Base-by-base conservation (phyloP, 768 basidiomycete genomes). In the Rhizopogon salebrosus region DNA sequence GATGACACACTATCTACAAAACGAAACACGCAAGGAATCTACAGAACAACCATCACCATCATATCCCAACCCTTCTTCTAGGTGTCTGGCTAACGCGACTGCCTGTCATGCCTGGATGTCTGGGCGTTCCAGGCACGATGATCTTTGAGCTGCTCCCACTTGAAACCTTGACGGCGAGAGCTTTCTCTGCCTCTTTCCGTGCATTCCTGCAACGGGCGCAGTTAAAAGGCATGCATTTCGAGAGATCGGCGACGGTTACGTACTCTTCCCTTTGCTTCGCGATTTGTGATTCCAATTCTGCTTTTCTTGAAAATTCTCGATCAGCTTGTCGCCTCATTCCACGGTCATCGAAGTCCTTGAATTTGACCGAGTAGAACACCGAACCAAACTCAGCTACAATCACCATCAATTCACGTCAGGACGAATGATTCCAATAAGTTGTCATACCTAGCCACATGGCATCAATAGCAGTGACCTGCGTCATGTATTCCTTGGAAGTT, bases 401-500 rank as follows among this genome's bases (percentile, higher is more conserved):
- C 41, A 60, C 57, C 13, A 13, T 27, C 53, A 39, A 55, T 59
- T 43, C 37, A 55, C 3, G 42, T 11, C 26, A 41, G 24, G 11
- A n/a, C 39, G 41, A 24, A 26, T 36, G 10, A 36, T 8, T 54
- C 38, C 0, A 4, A 38, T 49, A 3, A 11, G 41, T 5, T 3
- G 51, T 66, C 78, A 65, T 70, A 91, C 93, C 94, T 34, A 98
- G 80, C 97, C 97, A 99, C 70, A 94, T 94, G 3, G 97, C 86
- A 64, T 98, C 94, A 56, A 98, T 89, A 0, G 95, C 85, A 2
- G 97, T 98, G n/a, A 99, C 97, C 68, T 94, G 93, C 16, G 95
- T 95, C 95, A 98, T 97, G 72, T 99, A 99, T 70, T 92, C 87
- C 64, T 95, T 95, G 29, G 94, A 95, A 10, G 94, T 95, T 60